A percentile compares a stretch with the other conserved stretches of the same genome.
Conservation (phyloP, 1,139 yeast genomes). For the Saccharomycopsis phalli region DNA sequence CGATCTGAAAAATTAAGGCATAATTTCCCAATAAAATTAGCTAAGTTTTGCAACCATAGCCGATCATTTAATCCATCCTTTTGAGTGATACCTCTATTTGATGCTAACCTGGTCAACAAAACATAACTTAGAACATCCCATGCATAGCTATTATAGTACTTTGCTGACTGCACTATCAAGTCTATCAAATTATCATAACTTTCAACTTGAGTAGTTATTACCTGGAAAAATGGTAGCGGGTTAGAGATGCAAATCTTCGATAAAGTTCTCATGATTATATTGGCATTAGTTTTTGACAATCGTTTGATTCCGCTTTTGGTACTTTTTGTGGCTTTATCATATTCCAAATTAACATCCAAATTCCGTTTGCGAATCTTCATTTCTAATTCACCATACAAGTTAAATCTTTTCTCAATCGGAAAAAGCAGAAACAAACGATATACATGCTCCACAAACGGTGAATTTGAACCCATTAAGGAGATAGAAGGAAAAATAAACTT, state of each 20-base stretch:
- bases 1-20: constrained; percentile 41
- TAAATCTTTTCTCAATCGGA: constrained; percentile 59
- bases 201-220: constrained; percentile 67
- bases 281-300: constrained; percentile 76
- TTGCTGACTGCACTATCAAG: constrained; percentile 72
- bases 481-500: constrained; percentile 62
- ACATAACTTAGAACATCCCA: constrained; percentile 84
- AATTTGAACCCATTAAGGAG: constrained; percentile 50
- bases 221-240: constrained; percentile 68
- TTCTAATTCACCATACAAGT: constrained; percentile 79
- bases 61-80: constrained; percentile 74
- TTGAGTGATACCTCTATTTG: constrained; percentile 62
- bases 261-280: constrained; percentile 66
- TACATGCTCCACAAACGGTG: constrained; percentile 54
- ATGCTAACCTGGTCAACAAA: constrained; percentile 60
- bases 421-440: constrained; percentile 46
- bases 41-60: constrained; percentile 75
- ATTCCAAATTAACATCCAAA: constrained; percentile 52
- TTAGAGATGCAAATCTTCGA: constrained; percentile 72
- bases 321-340: constrained; percentile 66
- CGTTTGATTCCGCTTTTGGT: constrained; percentile 78
- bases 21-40: constrained; percentile 58
- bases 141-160: constrained; percentile 67
- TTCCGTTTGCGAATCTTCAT: constrained; percentile 44
- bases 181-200: constrained; percentile 84